Conservation (phyloP, 345 rosid genomes). For the Eucalyptus marginata region DNA sequence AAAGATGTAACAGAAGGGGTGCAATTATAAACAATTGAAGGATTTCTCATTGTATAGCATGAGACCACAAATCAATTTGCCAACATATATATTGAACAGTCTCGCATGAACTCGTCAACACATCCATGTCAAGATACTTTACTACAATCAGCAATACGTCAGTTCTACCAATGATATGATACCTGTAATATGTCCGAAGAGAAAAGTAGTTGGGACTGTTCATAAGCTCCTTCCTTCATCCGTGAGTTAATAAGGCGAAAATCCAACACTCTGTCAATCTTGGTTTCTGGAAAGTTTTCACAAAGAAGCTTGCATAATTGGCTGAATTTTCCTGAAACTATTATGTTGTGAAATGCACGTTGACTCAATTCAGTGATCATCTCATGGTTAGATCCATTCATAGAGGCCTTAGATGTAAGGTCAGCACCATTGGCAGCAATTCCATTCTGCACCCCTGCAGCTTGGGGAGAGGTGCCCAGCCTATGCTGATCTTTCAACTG, state of each 20-base stretch:
- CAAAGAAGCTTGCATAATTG: slow-evolving; percentile 56
- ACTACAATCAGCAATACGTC: neutral
- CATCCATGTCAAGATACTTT: neutral
- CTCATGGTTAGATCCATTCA: slow-evolving; percentile 11
- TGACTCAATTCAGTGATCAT: slow-evolving; percentile 46
- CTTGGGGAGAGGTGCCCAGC: slow-evolving; percentile 2
- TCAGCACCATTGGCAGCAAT: slow-evolving; percentile 13
- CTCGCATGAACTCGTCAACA: neutral
- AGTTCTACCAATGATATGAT: neutral
- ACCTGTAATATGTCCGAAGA: slow-evolving; percentile 62
- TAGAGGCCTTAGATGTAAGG: slow-evolving; percentile 21
- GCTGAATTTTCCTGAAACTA: slow-evolving; percentile 64
- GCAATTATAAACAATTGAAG: neutral
- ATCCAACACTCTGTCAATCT: slow-evolving; percentile 37
- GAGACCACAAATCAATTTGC: neutral
- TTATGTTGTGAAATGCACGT: slow-evolving; percentile 44
- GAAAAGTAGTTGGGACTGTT: slow-evolving; percentile 46
- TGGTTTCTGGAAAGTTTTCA: slow-evolving; percentile 64
- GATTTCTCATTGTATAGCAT: neutral
- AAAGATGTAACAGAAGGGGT: neutral
- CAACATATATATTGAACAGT: neutral
- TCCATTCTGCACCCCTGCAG: slow-evolving; percentile 19
- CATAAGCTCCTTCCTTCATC: slow-evolving; percentile 82
- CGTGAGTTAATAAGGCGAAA: slow-evolving; percentile 42
- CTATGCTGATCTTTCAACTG: slow-evolving; percentile 12